Conservation (phyloP, 371 early-diverging fungal species). For the Fennellomyces sp. region DNA sequence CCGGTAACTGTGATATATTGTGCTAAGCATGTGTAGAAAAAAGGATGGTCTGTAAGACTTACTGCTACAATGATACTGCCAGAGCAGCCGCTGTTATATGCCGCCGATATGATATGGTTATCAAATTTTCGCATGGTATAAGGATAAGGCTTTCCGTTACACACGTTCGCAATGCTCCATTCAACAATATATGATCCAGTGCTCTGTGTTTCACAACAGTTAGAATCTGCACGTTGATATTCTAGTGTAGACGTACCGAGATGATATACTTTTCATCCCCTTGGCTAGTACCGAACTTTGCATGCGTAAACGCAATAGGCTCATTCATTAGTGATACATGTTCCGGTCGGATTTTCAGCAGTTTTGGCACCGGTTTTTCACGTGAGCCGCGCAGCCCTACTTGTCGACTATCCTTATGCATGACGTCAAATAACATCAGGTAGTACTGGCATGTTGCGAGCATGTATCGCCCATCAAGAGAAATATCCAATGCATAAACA, state of each 20-base stretch:
- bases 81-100: neutral
- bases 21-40: too few species aligned
- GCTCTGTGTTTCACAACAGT: neutral
- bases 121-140: constrained; percentile 1
- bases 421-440: neutral
- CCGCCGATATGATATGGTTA: neutral
- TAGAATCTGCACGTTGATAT: neutral
- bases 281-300: neutral
- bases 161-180: neutral
- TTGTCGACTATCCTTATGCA: neutral
- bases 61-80: neutral
- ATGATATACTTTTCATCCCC: neutral
- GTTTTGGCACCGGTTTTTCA: neutral
- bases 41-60: too few species aligned
- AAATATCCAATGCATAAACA: neutral
- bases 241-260: neutral
- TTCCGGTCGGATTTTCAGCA: neutral
- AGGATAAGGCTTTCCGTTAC: neutral
- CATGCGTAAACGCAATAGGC: neutral
- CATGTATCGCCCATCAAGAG: neutral
- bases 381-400: neutral
- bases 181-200: neutral
- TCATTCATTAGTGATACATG: neutral
- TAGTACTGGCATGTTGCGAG: neutral
- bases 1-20: too few species aligned